Conservation (phyloP, 371 early-diverging fungal genomes). For the Funneliformis caledonium region DNA sequence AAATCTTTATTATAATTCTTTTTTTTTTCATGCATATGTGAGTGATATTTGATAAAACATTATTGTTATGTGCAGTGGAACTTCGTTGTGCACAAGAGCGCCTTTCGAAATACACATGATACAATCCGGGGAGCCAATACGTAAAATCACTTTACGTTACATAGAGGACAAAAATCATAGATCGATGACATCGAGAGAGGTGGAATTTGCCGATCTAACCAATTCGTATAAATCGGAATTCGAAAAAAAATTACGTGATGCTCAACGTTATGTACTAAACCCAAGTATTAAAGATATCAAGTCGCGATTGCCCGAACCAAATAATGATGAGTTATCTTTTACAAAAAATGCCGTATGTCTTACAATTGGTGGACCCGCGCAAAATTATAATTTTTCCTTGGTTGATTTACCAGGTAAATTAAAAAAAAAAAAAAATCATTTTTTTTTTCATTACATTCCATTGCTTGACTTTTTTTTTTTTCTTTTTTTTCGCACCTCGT, state of each 20-base stretch:
- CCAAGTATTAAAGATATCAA: background rate
- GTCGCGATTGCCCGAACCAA: background rate
- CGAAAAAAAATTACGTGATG: background rate
- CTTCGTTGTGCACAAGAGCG: too few species aligned
- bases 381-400: background rate
- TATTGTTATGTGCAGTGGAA: background rate
- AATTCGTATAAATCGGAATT: background rate
- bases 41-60: too few species aligned
- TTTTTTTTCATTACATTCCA: background rate
- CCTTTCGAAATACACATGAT: background rate
- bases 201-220: background rate
- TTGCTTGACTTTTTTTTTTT: background rate
- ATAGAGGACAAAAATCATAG: background rate
- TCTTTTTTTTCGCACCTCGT: too few species aligned
- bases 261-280: conserved; percentile 4
- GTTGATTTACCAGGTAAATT: background rate
- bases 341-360: background rate
- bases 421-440: background rate
- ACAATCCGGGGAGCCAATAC: background rate
- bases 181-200: background rate
- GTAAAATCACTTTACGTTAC: background rate
- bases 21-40: too few species aligned
- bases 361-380: background rate
- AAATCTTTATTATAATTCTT: background rate
- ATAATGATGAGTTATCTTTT: background rate